Percentiles rank a stretch among this genome's conserved stretches.
Evolutionary conservation across 192 early-diverging fungal species (phyloP).

Genomic region (Fimicolochytrium jonesii): DNA sequence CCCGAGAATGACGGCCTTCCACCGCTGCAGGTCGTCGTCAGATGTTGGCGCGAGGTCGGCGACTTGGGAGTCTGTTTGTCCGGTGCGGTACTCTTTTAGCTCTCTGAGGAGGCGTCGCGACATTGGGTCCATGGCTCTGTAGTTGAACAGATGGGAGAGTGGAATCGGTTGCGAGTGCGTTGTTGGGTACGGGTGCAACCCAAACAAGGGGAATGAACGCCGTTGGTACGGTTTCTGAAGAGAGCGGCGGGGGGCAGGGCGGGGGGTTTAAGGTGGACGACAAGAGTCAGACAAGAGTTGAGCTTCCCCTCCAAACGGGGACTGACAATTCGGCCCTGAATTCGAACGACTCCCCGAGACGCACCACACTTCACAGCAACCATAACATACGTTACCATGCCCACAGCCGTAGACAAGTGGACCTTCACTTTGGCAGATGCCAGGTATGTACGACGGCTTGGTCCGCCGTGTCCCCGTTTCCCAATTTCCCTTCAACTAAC

Average conservation of each 20-base stretch:
- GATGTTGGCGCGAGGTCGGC: conserved; percentile 52
- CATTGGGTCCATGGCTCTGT: conserved; percentile 32
- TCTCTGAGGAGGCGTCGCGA: conserved; percentile 55
- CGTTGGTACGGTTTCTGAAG: too few species aligned
- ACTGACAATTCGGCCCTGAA: too few species aligned
- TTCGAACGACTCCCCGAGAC: too few species aligned
- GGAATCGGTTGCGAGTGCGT: too few species aligned
- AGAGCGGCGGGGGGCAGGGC: too few species aligned
- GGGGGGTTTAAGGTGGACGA: too few species aligned
- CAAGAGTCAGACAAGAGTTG: too few species aligned
- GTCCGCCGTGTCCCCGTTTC: neutral
- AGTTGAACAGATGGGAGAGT: too few species aligned
- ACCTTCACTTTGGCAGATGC: neutral
- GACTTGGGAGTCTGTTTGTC: conserved; percentile 50
- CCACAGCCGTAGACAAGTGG: conserved; percentile 10
- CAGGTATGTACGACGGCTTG: neutral
- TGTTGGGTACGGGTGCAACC: too few species aligned
- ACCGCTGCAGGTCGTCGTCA: conserved; percentile 67
- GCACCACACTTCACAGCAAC: neutral
- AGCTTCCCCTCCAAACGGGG: too few species aligned
- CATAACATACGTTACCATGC: too few species aligned
- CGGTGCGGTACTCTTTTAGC: conserved; percentile 44
- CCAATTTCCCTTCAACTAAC: neutral
- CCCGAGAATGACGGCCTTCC: conserved; percentile 66
- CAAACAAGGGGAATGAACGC: too few species aligned